phyloP scores from a whole-genome alignment of 495 filamentous ascomycete genomes.

The Tetracladium setigerum region DNA sequence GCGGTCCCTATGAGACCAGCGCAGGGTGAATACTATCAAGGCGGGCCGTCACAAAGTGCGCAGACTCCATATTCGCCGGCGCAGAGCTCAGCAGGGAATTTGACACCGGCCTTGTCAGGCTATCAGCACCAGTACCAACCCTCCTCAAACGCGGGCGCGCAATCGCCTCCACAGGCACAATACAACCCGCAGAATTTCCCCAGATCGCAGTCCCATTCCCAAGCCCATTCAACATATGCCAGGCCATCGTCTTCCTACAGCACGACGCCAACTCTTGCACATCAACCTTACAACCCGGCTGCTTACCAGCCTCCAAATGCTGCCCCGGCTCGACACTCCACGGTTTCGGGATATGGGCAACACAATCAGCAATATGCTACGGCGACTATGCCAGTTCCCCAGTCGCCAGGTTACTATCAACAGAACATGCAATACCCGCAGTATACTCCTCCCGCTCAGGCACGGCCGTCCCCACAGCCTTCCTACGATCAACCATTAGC shows the following conservation, averaged over 20 bases:
- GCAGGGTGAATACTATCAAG: neutral
- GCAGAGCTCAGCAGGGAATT: constrained; percentile 37
- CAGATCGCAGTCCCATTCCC: constrained; percentile 50
- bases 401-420: constrained; percentile 29
- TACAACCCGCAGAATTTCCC: constrained; percentile 86
- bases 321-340: constrained; percentile 24
- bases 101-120: constrained; percentile 37
- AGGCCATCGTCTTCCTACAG: constrained; percentile 34
- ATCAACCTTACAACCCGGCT: constrained; percentile 69
- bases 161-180: constrained; percentile 23
- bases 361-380: constrained; percentile 18
- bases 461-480: constrained; percentile 39
- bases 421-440: constrained; percentile 23
- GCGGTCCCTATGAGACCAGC: constrained; percentile 3
- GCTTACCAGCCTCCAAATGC: constrained; percentile 41
- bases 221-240: constrained; percentile 29
- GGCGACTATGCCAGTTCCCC: constrained; percentile 29
- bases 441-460: constrained; percentile 28
- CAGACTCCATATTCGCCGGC: constrained; percentile 26
- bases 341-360: constrained; percentile 19
- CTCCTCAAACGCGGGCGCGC: constrained; percentile 22
- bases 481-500: constrained; percentile 30
- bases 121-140: constrained; percentile 56
- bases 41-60: constrained; percentile 13
- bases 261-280: constrained; percentile 22